Conservation (phyloP, 2,329 filamentous ascomycete genomes). For the Stagonosporopsis vannaccii region DNA sequence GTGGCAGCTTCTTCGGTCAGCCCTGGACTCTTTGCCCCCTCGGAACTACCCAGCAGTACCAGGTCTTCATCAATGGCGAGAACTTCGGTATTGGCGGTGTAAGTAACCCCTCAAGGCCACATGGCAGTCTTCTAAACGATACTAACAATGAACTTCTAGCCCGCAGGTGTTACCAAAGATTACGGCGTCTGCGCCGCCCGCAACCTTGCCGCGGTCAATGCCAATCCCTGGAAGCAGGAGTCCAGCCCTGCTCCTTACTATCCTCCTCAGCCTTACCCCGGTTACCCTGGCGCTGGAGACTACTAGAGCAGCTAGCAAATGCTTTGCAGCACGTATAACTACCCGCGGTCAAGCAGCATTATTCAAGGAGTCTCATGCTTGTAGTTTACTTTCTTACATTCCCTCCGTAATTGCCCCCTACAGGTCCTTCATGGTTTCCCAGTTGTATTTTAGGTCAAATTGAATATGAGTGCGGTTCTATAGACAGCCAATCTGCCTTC, state of each 20-base stretch:
- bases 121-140: conserved; percentile 1
- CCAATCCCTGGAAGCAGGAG: conserved; percentile 24
- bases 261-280: conserved; percentile 8
- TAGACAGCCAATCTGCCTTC: conserved; percentile 15
- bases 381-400: conserved; percentile 22
- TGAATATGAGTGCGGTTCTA: conserved; percentile 21
- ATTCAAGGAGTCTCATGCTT: conserved; percentile 18
- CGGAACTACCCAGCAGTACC: conserved; percentile 33
- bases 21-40: conserved; percentile 32
- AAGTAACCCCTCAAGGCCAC: neutral
- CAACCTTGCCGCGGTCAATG: conserved; percentile 30
- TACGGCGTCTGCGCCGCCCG: conserved; percentile 1
- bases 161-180: conserved; percentile 27
- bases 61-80: conserved; percentile 36
- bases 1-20: conserved; percentile 15
- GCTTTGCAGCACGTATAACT: conserved; percentile 14
- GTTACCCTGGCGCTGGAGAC: neutral
- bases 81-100: conserved; percentile 31
- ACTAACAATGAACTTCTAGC: conserved; percentile 6
- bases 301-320: conserved; percentile 3
- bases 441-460: conserved; percentile 25
- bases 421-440: conserved; percentile 16
- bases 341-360: conserved; percentile 21
- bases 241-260: conserved; percentile 14
- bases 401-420: conserved; percentile 22